Evolutionary conservation across 176 grass and related monocot genomes (phyloP).

Genomic region (Canna indica): DNA sequence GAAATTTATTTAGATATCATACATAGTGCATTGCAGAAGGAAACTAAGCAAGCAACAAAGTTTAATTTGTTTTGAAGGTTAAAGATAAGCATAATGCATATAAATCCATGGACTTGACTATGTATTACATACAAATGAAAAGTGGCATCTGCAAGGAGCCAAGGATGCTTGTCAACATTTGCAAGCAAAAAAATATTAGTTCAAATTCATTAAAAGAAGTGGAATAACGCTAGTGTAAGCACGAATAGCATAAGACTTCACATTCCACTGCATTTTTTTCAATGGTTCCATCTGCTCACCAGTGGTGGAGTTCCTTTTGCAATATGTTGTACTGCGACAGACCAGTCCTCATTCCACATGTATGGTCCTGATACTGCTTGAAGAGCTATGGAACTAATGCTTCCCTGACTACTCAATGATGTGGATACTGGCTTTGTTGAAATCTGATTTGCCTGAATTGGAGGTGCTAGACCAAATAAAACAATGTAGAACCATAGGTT

Average conservation of each 20-base stretch:
- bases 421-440: constrained; percentile 68
- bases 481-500: constrained; percentile 99
- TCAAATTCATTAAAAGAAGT: background rate
- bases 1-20: background rate
- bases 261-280: too few relatives aligned
- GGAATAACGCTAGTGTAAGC: background rate
- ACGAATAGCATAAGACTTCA: background rate
- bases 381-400: constrained; percentile 51
- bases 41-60: background rate
- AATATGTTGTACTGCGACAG: constrained; percentile 70
- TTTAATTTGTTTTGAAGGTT: background rate
- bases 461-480: constrained; percentile 90
- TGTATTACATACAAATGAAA: background rate
- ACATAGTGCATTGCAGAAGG: background rate
- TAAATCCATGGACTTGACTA: background rate
- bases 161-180: too few relatives aligned
- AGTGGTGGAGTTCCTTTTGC: constrained; percentile 87
- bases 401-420: constrained; percentile 48
- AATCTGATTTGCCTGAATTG: constrained; percentile 68
- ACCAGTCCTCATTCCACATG: constrained; percentile 89
- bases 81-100: background rate
- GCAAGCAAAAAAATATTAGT: too few relatives aligned
- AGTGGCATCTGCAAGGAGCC: background rate
- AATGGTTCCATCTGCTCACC: constrained; percentile 32
- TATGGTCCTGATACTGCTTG: constrained; percentile 97